Evolutionary conservation across 768 basidiomycete genomes (phyloP), one percentile per base, ranked within the genome.

Genomic region (Termitomyces sp.): DNA sequence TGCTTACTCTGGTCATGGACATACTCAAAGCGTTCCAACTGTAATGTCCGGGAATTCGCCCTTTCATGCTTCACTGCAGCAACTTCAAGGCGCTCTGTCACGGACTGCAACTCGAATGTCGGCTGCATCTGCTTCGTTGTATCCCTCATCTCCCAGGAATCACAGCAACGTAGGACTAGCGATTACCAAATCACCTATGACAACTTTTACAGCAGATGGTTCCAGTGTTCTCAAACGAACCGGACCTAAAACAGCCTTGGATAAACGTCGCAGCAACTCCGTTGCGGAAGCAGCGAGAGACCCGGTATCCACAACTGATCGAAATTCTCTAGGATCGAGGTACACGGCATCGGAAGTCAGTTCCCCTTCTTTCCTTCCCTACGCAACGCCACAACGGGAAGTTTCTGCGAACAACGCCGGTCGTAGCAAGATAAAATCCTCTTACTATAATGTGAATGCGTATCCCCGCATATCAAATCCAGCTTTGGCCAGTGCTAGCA

Each of bases 341-440:
- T 86, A 88, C 57, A 82, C 79, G 57, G 82, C 80, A 38, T 76
- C 79, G 40, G 82, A 83, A 55, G 66, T 77, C 30, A 63, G 67
- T 3, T 82, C 83, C 9, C 81, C 83, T 67, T 70, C 55, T 57
- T 65, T 59, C 70, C 68, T 53, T 60, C 63, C 47, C 55, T 69
- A 36, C 61, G 66, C 55, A 47, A 61, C 44, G 57, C 63, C 62
- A 6, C 68, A 65, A 44, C 68, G 67, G 51, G 60, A 57, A 35
- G 71, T 64, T 49, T 60, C 64, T 44, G 54, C 62, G 16, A 66
- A 59, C 13, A 56, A 58, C 22, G 82, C 80, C 56, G 84, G 87
- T 40, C 83, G 88, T 38, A 81, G 79, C 48, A 81, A 80, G 36
- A 84, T 89, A 62, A 86, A 88, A 67, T 87, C 87, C 9, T 79